Percentiles rank a stretch among this genome's conserved stretches.
Conservation (phyloP, 208 protist species). For the Leishmania amazonensis region DNA sequence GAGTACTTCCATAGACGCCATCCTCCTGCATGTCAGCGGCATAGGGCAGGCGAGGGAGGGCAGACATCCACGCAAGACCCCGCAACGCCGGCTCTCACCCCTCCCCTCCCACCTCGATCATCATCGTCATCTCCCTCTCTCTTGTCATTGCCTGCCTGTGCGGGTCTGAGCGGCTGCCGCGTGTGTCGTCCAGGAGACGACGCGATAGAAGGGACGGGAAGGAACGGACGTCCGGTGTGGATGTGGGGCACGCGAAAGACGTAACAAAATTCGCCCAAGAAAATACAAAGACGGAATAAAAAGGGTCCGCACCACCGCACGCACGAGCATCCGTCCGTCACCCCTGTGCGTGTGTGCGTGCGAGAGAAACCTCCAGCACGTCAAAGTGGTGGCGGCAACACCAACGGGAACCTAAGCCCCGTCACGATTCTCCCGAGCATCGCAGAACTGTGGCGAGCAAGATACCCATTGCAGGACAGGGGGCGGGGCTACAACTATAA, state of each 20-base stretch:
- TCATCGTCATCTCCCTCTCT: neutral
- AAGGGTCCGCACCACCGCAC: neutral
- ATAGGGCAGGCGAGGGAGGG: neutral
- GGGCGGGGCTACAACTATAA: neutral
- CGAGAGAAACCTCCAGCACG: neutral
- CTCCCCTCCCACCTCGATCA: too few species aligned
- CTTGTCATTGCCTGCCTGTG: neutral
- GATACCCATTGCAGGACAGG: neutral
- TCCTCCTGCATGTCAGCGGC: neutral
- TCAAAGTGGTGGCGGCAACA: neutral
- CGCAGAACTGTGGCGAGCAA: neutral
- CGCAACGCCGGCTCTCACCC: neutral
- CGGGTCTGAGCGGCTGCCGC: neutral
- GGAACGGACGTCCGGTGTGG: neutral
- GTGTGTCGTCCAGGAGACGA: neutral
- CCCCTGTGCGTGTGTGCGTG: neutral
- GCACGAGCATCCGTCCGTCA: too few species aligned
- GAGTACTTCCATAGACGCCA: too few species aligned
- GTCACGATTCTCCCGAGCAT: neutral
- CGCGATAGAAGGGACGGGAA: neutral
- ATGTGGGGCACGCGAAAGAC: neutral
- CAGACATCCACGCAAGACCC: neutral
- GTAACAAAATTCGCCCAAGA: neutral
- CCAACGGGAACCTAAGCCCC: neutral
- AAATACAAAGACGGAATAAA: too few species aligned